phyloP scores from a whole-genome alignment of 495 filamentous ascomycete genomes.

The Daldinia caldariorum region DNA sequence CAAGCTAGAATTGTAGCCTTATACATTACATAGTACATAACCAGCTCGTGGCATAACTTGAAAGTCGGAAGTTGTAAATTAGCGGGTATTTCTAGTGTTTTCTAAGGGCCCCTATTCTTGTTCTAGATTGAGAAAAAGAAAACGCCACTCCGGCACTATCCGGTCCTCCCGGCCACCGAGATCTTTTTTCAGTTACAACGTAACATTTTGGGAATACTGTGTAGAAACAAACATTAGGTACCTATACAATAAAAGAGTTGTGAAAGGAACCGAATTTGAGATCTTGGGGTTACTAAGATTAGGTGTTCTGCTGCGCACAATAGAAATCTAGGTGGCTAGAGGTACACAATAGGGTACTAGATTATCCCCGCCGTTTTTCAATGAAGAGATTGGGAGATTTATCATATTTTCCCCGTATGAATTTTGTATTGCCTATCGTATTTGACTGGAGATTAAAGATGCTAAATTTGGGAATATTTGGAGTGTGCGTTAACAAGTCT shows the following conservation, averaged over 20 bases:
- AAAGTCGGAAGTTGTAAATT: conserved; percentile 12
- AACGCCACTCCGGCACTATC: conserved; percentile 25
- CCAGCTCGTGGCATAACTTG: conserved; percentile 6
- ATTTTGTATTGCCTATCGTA: conserved; percentile 35
- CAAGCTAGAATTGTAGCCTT: neutral
- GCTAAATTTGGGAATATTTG: conserved; percentile 38
- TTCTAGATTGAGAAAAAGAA: neutral
- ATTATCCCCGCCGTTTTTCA: conserved; percentile 5
- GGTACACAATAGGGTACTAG: neutral
- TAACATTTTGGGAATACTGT: conserved; percentile 8
- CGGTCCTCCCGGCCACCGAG: conserved; percentile 29
- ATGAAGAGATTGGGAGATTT: conserved; percentile 1
- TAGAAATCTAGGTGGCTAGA: neutral
- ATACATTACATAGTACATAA: neutral
- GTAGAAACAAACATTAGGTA: neutral
- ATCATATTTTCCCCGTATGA: conserved; percentile 16
- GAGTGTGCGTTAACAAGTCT: conserved; percentile 30
- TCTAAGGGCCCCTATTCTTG: conserved; percentile 22
- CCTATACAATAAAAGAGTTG: neutral
- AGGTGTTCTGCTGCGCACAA: neutral
- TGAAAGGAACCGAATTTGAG: conserved; percentile 2
- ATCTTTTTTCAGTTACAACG: conserved; percentile 16
- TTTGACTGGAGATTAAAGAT: conserved; percentile 38
- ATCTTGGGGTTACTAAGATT: conserved; percentile 27
- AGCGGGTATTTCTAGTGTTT: conserved; percentile 19